Conservation (phyloP, 768 basidiomycete species). For the Leccinum ochraceum region DNA sequence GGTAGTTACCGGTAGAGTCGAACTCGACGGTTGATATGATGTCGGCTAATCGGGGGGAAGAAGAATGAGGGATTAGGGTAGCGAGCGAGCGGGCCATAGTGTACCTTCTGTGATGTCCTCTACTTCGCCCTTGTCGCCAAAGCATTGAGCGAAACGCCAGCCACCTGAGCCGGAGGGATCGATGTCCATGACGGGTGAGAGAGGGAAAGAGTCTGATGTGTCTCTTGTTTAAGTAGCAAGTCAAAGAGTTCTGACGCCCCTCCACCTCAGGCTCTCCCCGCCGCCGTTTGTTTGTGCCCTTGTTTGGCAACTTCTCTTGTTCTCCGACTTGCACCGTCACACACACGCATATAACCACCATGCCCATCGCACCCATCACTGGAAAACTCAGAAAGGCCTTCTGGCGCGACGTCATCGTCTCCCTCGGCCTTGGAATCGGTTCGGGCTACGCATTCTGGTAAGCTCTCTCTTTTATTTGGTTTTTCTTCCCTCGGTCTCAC, state of each 20-base stretch:
- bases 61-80: slow-evolving; percentile 17
- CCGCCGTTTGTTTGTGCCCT: slow-evolving; percentile 32
- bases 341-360: slow-evolving; percentile 38
- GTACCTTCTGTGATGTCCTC: slow-evolving; percentile 99
- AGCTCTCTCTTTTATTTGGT: slow-evolving; percentile 31
- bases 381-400: slow-evolving; percentile 93
- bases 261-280: slow-evolving; percentile 9
- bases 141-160: slow-evolving; percentile 99
- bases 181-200: slow-evolving; percentile 62
- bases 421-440: slow-evolving; percentile 74
- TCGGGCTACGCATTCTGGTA: slow-evolving; percentile 85
- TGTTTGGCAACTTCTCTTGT: slow-evolving; percentile 28
- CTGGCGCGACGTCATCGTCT: slow-evolving; percentile 79
- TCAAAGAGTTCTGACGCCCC: slow-evolving; percentile 22
- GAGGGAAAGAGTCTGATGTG: slow-evolving; percentile 17
- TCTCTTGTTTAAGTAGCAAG: slow-evolving; percentile 13
- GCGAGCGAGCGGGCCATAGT: slow-evolving; percentile 24
- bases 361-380: slow-evolving; percentile 90
- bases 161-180: slow-evolving; percentile 82
- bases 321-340: slow-evolving; percentile 33
- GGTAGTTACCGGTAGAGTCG: slow-evolving; percentile 98
- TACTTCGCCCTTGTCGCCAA: slow-evolving; percentile 99
- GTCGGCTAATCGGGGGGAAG: slow-evolving; percentile 69
- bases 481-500: slow-evolving; percentile 29
- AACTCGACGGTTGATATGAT: slow-evolving; percentile 99